These are phyloP conservation scores for Eimeria falciformis DNA, from an alignment of 169 alveolate species.

Conservation along the genomic window DNA sequence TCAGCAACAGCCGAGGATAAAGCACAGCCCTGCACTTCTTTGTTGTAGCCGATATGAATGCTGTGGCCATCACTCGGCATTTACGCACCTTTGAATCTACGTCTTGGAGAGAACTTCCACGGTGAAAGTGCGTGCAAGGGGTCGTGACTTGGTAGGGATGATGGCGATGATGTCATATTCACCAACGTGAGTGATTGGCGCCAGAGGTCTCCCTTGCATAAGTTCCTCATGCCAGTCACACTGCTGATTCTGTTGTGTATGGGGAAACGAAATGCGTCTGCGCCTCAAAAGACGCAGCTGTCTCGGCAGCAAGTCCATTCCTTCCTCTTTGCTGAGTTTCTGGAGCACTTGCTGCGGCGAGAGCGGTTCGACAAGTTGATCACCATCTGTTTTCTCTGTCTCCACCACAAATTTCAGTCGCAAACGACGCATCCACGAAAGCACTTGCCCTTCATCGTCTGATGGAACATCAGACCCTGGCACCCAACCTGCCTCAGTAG, in stretches of 20 bases:
- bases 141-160: neutral
- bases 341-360: neutral
- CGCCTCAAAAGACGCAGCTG: neutral
- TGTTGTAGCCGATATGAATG: too few species aligned
- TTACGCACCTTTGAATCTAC: neutral
- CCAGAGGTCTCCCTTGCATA: neutral
- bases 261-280: neutral
- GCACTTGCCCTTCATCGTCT: neutral
- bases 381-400: neutral
- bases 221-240: neutral
- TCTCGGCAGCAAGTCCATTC: neutral
- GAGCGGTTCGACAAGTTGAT: neutral
- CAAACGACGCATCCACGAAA: neutral
- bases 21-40: too few species aligned
- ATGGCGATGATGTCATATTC: neutral
- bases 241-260: neutral
- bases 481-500: neutral
- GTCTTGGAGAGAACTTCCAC: neutral
- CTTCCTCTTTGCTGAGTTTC: neutral
- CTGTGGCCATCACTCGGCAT: too few species aligned
- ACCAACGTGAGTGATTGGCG: conserved; percentile 6
- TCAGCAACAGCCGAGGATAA: too few species aligned
- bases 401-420: neutral
- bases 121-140: neutral
- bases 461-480: neutral